Conservation (phyloP, 148 eudicot species). For the Rhododendron griersonianum region DNA sequence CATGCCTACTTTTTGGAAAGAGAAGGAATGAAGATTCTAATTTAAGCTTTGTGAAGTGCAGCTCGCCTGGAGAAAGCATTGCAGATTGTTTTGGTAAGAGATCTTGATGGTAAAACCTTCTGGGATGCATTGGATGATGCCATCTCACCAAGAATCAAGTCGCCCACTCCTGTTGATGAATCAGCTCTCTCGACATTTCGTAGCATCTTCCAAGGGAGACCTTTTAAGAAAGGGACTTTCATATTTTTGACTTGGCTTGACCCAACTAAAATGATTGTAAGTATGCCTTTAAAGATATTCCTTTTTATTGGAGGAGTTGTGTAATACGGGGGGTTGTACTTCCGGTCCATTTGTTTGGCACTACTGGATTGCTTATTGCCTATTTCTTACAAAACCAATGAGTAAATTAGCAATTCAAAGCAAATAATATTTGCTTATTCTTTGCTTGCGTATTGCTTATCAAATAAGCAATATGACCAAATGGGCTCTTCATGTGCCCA, state of each 20-base stretch:
- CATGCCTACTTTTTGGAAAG: slow-evolving; percentile 1
- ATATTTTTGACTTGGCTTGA: slow-evolving; percentile 83
- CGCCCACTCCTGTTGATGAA: slow-evolving; percentile 54
- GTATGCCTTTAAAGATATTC: slow-evolving; percentile 13
- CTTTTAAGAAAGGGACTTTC: slow-evolving; percentile 77
- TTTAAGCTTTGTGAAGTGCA: slow-evolving; percentile 36
- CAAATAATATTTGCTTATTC: neutral
- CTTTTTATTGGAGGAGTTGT: neutral
- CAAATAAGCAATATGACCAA: neutral
- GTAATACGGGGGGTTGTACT: neutral
- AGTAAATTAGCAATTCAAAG: neutral
- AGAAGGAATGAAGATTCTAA: neutral
- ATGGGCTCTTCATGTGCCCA: neutral
- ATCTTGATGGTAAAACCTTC: slow-evolving; percentile 88
- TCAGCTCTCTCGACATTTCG: slow-evolving; percentile 68
- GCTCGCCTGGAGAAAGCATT: slow-evolving; percentile 77
- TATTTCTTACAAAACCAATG: neutral
- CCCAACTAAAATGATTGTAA: slow-evolving; percentile 73
- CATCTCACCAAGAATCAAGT: slow-evolving; percentile 63
- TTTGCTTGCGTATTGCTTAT: neutral
- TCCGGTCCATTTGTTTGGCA: neutral
- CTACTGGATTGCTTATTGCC: neutral
- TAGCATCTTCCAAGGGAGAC: slow-evolving; percentile 53
- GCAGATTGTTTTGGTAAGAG: slow-evolving; percentile 81
- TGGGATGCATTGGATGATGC: slow-evolving; percentile 97